phyloP scores from a whole-genome alignment of 78 protist species.

The Polysphondylium violaceum region DNA sequence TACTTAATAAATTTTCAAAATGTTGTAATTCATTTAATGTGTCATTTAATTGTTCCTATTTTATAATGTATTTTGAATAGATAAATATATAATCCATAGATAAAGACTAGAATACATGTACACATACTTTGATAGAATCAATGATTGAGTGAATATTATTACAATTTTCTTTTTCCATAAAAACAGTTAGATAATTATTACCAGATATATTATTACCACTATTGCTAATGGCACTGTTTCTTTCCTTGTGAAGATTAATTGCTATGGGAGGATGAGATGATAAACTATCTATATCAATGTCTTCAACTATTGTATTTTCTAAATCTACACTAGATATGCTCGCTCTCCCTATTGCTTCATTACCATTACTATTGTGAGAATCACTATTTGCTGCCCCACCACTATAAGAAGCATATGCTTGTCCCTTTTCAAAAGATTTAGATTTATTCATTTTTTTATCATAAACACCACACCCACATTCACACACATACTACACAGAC shows the following conservation, averaged over 20 bases:
- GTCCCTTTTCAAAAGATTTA: too few relatives aligned
- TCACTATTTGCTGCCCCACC: too few relatives aligned
- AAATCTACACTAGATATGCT: not conserved
- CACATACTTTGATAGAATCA: not conserved
- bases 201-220: not conserved
- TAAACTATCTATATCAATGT: not conserved
- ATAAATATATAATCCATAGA: not conserved
- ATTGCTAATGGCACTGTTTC: not conserved
- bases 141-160: not conserved
- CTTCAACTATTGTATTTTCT: not conserved
- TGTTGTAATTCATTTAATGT: not conserved
- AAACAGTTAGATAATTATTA: too few relatives aligned
- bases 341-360: too few relatives aligned
- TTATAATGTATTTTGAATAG: not conserved
- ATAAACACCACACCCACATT: too few relatives aligned
- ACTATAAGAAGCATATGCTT: too few relatives aligned
- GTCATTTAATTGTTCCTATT: constrained; percentile 6
- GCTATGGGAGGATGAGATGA: not conserved
- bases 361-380: too few relatives aligned
- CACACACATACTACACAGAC: too few relatives aligned
- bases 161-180: constrained; percentile 18
- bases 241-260: not conserved
- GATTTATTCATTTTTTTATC: too few relatives aligned
- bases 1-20: too few relatives aligned
- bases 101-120: not conserved